Evolutionary conservation across 306 rosid species (phyloP).

Genomic region (Oxytropis ochrocephala): DNA sequence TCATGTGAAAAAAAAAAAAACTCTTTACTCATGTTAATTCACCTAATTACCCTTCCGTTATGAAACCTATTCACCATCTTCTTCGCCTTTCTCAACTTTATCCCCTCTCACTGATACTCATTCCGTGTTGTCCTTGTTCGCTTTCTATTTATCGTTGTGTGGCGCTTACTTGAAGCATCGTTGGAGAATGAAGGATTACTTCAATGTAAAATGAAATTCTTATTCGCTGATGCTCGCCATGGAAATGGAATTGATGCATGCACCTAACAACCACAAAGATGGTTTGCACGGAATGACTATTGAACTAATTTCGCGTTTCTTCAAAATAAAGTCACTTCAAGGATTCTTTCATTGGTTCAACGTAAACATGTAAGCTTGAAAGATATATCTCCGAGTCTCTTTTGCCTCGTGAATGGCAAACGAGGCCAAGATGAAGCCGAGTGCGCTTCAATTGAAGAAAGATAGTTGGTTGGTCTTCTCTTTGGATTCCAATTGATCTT

Average conservation of each 20-base stretch:
- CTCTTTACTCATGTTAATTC: conserved; percentile 44
- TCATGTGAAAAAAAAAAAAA: too few relatives aligned
- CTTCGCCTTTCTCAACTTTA: conserved; percentile 51
- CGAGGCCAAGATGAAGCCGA: conserved; percentile 51
- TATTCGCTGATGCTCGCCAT: conserved; percentile 35
- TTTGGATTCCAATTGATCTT: conserved; percentile 96
- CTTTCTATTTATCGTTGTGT: conserved; percentile 54
- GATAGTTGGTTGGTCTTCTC: conserved; percentile 52
- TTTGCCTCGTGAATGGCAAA: conserved; percentile 48
- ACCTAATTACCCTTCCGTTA: conserved; percentile 43
- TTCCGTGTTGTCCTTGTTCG: conserved; percentile 63
- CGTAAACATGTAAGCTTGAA: conserved; percentile 67
- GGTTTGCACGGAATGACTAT: conserved; percentile 47
- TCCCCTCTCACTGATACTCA: conserved; percentile 16
- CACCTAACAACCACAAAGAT: conserved; percentile 20
- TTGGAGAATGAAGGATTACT: conserved; percentile 76
- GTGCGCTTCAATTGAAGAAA: conserved; percentile 54
- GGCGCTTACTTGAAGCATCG: conserved; percentile 75
- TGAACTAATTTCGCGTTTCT: conserved; percentile 63
- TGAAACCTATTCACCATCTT: conserved; percentile 46
- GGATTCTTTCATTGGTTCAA: conserved; percentile 65
- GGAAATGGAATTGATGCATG: conserved; percentile 12
- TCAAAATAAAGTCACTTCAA: conserved; percentile 46
- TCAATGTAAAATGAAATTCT: conserved; percentile 21
- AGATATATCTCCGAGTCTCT: conserved; percentile 49